Conservation (phyloP, 2,329 filamentous ascomycete species). For the Diaporthe destruens region DNA sequence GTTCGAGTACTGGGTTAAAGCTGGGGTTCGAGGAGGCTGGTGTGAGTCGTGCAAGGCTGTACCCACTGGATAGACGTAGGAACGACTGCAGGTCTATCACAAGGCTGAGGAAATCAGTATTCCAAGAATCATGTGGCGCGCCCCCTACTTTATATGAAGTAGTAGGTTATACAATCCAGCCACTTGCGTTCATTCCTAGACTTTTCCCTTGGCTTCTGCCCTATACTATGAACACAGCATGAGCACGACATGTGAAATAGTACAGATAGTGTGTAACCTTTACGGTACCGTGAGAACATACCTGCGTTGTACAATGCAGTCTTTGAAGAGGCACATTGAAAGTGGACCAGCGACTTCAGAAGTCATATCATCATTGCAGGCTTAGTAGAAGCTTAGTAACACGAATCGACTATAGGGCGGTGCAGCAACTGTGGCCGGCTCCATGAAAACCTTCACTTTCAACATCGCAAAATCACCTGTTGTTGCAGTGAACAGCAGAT, state of each 20-base stretch:
- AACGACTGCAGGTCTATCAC: not conserved
- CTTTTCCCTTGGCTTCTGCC: too few relatives aligned
- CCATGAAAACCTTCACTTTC: not conserved
- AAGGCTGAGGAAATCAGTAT: not conserved
- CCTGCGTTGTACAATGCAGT: not conserved
- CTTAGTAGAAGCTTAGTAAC: conserved; percentile 25
- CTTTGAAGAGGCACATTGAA: too few relatives aligned
- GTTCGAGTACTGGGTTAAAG: not conserved
- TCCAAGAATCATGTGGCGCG: not conserved
- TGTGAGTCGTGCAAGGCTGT: not conserved
- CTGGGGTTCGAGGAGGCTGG: not conserved
- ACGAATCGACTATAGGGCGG: not conserved
- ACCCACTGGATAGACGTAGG: not conserved
- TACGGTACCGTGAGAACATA: not conserved
- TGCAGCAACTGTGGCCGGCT: not conserved
- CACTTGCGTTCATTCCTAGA: not conserved
- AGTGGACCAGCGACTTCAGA: not conserved
- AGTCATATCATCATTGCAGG: not conserved
- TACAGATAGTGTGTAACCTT: too few relatives aligned
- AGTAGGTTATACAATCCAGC: not conserved
- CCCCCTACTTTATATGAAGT: too few relatives aligned
- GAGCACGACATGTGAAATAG: too few relatives aligned
- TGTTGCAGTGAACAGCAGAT: not conserved
- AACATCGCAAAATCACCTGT: too few relatives aligned
- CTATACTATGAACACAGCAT: not conserved